Evolutionary conservation across 2,329 filamentous ascomycete species (phyloP), one percentile per base, ranked within the genome.

Genomic region (Decorospora gaudefroyi): DNA sequence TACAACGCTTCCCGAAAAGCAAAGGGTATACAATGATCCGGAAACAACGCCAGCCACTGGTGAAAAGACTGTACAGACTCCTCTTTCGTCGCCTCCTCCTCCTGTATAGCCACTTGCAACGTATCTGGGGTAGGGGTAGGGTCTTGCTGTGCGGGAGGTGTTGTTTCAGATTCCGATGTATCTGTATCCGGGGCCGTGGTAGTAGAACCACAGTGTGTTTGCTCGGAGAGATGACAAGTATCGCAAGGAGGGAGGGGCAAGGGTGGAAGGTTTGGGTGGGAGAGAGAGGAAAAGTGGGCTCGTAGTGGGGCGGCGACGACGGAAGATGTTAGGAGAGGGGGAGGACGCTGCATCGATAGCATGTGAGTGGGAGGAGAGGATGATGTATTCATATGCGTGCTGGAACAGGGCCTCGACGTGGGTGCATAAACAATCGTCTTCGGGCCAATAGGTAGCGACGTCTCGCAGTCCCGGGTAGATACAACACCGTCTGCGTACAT

Each of bases 31-130:
- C 34, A 36, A 23, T 40, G 33, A 34, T 41, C 37, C 9, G 52
- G 44, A 17, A 55, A 53, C 23, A 45, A 33, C 4, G 46, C 47
- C 31, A 55, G 44, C 45, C 51, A 55, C 9, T 51, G 31, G 27
- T 46, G 42, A 22, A 55, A 52, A 11, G 42, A 42, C 31, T 22
- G 30, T 7, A 12, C 13, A 13, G 31, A 16, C 17, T 7, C 11
- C 3, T 32, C 30, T 32, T n/a, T n/a, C n/a, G n/a, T n/a, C n/a
- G n/a, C 25, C 19, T 28, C 16, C 19, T 36, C 27, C 11, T 4
- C 18, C 5, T 21, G 28, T 15, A 19, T 18, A 15, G 23, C 23
- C 25, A 16, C 22, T 19, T 12, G 8, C 21, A 23, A n/a, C n/a
- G n/a, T n/a, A n/a, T n/a, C n/a, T n/a, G n/a, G n/a, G n/a, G n/a